Conservation (phyloP, 768 basidiomycete species). For the Scleroderma citrinum region DNA sequence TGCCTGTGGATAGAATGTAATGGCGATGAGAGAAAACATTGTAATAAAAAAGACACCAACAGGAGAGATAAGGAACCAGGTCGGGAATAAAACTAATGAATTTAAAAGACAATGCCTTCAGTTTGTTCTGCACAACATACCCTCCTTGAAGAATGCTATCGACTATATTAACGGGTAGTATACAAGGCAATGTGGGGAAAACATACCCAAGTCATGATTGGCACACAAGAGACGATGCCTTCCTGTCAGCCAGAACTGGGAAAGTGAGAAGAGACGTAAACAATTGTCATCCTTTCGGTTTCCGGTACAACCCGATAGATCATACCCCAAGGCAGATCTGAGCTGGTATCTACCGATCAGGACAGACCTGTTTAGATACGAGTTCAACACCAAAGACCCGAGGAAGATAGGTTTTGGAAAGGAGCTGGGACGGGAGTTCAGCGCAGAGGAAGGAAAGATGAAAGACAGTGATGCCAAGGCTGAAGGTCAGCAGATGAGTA, state of each 20-base stretch:
- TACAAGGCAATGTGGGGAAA: not conserved
- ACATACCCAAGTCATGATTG: constrained; percentile 43
- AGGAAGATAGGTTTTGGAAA: constrained; percentile 40
- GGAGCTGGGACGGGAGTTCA: constrained; percentile 57
- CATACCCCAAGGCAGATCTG: constrained; percentile 51
- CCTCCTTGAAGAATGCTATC: constrained; percentile 41
- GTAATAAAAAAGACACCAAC: constrained; percentile 25
- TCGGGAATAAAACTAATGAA: constrained; percentile 54
- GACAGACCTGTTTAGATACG: constrained; percentile 38
- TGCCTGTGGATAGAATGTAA: constrained; percentile 48
- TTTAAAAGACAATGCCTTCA: not conserved
- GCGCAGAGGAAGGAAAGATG: constrained; percentile 46
- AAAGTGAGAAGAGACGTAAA: constrained; percentile 37
- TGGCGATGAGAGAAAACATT: not conserved
- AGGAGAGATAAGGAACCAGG: constrained; percentile 56
- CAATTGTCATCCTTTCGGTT: not conserved
- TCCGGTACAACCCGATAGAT: not conserved
- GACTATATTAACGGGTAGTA: not conserved
- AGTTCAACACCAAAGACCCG: not conserved
- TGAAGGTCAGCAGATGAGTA: too few species aligned
- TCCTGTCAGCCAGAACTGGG: constrained; percentile 55
- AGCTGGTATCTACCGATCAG: constrained; percentile 59
- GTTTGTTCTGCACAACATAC: constrained; percentile 17
- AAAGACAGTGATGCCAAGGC: constrained; percentile 50
- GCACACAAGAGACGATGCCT: constrained; percentile 43